A percentile compares a stretch with the other conserved stretches of the same genome.
phyloP scores from a whole-genome alignment of 176 grass and related monocot genomes.

The Melocanna baccifera region DNA sequence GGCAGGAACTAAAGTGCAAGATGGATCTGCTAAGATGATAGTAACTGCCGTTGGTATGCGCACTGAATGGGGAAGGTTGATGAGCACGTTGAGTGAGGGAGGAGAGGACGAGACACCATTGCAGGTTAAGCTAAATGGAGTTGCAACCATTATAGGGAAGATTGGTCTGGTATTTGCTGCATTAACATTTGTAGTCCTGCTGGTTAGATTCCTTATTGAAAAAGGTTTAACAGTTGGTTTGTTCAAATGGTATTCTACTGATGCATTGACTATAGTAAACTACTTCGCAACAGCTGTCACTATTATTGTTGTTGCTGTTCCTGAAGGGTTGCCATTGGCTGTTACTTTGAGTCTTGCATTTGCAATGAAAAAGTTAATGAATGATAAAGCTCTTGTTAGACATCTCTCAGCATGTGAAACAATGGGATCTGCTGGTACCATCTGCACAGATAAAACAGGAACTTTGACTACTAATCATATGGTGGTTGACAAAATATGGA shows the following conservation, averaged over 20 bases:
- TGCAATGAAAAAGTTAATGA: constrained; percentile 99
- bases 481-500: constrained; percentile 93
- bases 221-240: constrained; percentile 61
- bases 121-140: constrained; percentile 97
- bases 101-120: constrained; percentile 95
- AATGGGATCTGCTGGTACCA: constrained; percentile 86
- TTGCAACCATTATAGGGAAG: constrained; percentile 90
- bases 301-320: constrained; percentile 98
- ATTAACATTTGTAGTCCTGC: constrained; percentile 83
- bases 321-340: constrained; percentile 88
- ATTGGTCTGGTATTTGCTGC: constrained; percentile 78
- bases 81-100: constrained; percentile 86
- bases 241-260: constrained; percentile 67
- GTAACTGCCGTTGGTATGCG: constrained; percentile 86
- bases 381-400: constrained; percentile 87
- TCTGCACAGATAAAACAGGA: constrained; percentile 98
- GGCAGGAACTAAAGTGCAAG: constrained; percentile 89
- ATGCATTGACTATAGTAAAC: constrained; percentile 79
- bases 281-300: constrained; percentile 91
- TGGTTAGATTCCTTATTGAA: constrained; percentile 66
- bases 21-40: constrained; percentile 91
- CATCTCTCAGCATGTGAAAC: constrained; percentile 93
- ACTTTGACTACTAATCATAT: constrained; percentile 96
- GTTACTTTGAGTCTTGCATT: constrained; percentile 97
- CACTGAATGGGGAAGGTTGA: constrained; percentile 96